Evolutionary conservation across 768 basidiomycete genomes (phyloP).

Genomic region (Pisolithus sp.): DNA sequence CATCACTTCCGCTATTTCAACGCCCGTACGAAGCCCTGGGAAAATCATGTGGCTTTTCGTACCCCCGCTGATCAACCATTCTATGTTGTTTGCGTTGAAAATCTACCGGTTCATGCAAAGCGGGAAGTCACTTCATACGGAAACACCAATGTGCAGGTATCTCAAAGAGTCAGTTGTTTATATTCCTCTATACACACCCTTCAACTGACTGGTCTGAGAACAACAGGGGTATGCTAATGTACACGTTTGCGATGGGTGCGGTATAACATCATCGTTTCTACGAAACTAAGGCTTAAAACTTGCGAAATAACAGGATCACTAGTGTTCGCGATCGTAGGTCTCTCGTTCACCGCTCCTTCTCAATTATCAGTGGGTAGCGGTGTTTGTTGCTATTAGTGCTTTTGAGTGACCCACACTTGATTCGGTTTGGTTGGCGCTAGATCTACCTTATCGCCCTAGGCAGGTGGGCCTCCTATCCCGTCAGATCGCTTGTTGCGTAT

Average conservation of each 20-base stretch:
- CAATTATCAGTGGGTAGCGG: constrained; percentile 7
- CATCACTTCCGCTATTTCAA: neutral
- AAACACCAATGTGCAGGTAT: constrained; percentile 8
- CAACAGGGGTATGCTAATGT: constrained; percentile 7
- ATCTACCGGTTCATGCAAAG: constrained; percentile 9
- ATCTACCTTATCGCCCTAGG: constrained; percentile 6
- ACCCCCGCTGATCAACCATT: constrained; percentile 12
- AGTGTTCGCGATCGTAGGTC: constrained; percentile 8
- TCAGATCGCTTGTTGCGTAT: constrained; percentile 9
- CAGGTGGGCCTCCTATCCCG: neutral
- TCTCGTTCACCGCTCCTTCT: constrained; percentile 1
- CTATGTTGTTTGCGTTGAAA: constrained; percentile 11
- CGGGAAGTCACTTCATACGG: neutral
- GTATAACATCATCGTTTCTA: neutral
- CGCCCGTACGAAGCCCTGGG: neutral
- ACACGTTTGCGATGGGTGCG: constrained; percentile 8
- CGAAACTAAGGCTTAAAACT: neutral
- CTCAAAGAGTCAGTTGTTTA: constrained; percentile 13
- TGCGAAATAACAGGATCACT: constrained; percentile 11
- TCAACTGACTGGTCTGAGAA: neutral
- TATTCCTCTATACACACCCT: neutral
- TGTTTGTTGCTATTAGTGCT: neutral
- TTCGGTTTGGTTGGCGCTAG: neutral
- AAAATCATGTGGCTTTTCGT: constrained; percentile 5
- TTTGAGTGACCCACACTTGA: neutral